phyloP scores from a whole-genome alignment of 371 early-diverging fungal genomes.

The Mucor sp. region DNA sequence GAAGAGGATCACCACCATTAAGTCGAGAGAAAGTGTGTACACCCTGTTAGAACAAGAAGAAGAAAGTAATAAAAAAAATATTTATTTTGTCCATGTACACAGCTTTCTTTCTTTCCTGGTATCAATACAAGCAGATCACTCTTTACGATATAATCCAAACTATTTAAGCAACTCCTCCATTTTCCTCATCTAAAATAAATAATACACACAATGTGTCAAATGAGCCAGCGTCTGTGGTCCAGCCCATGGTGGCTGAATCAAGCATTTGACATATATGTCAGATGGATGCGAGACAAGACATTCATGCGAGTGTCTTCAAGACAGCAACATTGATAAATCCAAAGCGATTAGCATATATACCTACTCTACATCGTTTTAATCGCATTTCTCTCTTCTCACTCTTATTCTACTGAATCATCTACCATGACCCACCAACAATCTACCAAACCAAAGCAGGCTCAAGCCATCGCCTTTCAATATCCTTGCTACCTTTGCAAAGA shows the following conservation, averaged over 20 bases:
- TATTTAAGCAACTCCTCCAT: background rate
- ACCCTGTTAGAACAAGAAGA: background rate
- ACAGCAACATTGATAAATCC: too few species aligned
- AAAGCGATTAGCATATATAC: too few species aligned
- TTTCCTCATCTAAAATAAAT: background rate
- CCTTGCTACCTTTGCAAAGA: background rate
- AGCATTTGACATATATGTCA: too few species aligned
- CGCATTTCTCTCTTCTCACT: background rate
- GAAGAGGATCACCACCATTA: slow-evolving; percentile 54
- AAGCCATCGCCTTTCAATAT: background rate
- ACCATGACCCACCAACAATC: background rate
- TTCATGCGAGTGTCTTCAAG: too few species aligned
- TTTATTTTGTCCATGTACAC: slow-evolving; percentile 1
- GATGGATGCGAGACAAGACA: too few species aligned
- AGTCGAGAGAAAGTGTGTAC: slow-evolving; percentile 3
- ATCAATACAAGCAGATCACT: background rate
- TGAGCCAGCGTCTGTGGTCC: too few species aligned
- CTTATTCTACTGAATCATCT: background rate
- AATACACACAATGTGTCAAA: background rate
- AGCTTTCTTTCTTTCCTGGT: background rate
- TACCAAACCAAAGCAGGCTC: background rate
- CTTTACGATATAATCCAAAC: background rate
- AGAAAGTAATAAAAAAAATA: slow-evolving; percentile 2
- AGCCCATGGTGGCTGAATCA: too few species aligned
- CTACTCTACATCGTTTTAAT: too few species aligned